phyloP scores from a whole-genome alignment of 257 asterid species.

The Nicotiana noctiflora region DNA sequence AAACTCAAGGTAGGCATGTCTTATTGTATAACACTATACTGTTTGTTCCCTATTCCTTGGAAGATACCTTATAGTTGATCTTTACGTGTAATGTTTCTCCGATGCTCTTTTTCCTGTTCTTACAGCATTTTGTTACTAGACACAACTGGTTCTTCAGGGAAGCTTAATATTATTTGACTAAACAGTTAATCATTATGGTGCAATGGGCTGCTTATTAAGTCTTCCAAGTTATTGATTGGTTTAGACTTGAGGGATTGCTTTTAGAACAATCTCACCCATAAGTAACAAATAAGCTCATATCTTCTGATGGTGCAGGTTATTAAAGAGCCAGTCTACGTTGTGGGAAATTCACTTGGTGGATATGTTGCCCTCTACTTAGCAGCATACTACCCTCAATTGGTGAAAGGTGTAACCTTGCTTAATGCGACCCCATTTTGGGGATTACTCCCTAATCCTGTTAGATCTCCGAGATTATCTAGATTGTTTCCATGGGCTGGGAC shows the following conservation, averaged over 20 bases:
- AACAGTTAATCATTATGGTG: neutral
- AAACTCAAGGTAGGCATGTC: neutral
- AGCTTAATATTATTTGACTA: neutral
- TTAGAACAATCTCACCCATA: neutral
- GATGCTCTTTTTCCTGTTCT: neutral
- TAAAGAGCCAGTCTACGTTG: conserved; percentile 82
- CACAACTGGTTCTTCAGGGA: neutral
- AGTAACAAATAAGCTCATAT: neutral
- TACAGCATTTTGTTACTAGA: neutral
- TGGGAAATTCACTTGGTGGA: conserved; percentile 96
- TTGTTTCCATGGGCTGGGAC: conserved; percentile 89
- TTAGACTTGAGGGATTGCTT: neutral
- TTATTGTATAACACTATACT: neutral
- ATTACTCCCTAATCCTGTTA: conserved; percentile 74
- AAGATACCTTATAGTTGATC: neutral
- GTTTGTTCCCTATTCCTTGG: neutral
- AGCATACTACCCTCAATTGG: conserved; percentile 70
- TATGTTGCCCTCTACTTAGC: conserved; percentile 84
- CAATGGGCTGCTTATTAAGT: neutral
- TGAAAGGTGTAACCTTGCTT: conserved; percentile 84
- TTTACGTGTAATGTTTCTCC: neutral
- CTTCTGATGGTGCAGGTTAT: conserved; percentile 51
- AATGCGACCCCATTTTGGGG: conserved; percentile 98
- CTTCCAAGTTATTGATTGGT: neutral
- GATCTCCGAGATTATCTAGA: conserved; percentile 66